Percentiles rank a stretch among this genome's conserved stretches.
Conservation (phyloP, 192 early-diverging fungal genomes). For the Jimgerdemannia flammicorona region DNA sequence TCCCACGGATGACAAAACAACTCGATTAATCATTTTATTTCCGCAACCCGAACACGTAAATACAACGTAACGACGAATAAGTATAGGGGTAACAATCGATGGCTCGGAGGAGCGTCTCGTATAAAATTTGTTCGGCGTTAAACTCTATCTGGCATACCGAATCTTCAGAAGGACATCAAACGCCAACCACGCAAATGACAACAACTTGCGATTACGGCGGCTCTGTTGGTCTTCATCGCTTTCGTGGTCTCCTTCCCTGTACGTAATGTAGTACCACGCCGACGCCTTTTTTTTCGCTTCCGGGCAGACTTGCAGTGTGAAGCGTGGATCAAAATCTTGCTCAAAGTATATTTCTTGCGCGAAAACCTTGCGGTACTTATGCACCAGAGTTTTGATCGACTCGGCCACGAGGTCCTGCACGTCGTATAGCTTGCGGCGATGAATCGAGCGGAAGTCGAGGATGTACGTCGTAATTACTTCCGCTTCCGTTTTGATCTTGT, state of each 20-base stretch:
- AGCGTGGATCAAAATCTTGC: neutral
- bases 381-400: neutral
- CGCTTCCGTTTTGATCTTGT: neutral
- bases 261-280: neutral
- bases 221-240: neutral
- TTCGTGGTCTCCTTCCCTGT: neutral
- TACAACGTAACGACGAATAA: too few species aligned
- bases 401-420: neutral
- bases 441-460: neutral
- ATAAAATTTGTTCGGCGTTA: too few species aligned
- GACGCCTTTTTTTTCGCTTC: neutral
- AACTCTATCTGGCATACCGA: neutral
- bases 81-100: too few species aligned
- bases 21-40: too few species aligned
- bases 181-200: neutral
- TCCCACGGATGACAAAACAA: too few species aligned
- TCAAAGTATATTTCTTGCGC: neutral
- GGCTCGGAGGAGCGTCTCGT: too few species aligned
- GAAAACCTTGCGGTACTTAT: neutral
- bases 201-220: neutral
- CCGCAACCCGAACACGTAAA: too few species aligned
- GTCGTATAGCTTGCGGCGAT: neutral
- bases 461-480: neutral
- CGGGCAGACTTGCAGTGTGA: neutral
- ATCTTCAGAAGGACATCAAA: neutral